Conservation (phyloP, 345 rosid genomes). For the Mallotus nudiflorus region DNA sequence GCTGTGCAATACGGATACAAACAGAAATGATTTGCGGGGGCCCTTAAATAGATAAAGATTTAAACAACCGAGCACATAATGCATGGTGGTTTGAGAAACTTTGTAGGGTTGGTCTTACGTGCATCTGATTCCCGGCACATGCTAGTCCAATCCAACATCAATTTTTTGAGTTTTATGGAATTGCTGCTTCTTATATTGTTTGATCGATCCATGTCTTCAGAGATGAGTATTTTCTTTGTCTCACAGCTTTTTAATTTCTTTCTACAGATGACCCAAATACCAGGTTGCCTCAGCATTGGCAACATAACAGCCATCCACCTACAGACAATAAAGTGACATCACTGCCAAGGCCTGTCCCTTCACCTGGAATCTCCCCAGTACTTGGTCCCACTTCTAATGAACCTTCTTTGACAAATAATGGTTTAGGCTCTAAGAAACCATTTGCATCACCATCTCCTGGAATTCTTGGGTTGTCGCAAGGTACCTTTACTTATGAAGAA, state of each 20-base stretch:
- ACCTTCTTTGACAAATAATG: slow-evolving; percentile 22
- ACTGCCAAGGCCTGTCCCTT: slow-evolving; percentile 37
- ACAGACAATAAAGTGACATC: slow-evolving; percentile 14
- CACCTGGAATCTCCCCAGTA: slow-evolving; percentile 25
- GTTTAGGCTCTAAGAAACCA: slow-evolving; percentile 19
- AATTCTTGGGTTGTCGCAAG: slow-evolving; percentile 12
- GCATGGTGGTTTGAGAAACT: no score
- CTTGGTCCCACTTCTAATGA: slow-evolving; percentile 12
- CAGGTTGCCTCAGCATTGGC: slow-evolving; percentile 33
- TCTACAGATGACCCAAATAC: no score
- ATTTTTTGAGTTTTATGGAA: neutral
- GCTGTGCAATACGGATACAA: no score
- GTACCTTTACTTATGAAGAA: slow-evolving; percentile 24
- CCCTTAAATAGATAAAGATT: no score
- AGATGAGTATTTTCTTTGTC: neutral
- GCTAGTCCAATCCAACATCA: neutral
- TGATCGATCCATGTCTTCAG: neutral
- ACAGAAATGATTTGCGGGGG: no score
- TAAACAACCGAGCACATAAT: no score
- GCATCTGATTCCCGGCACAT: neutral
- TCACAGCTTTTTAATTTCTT: neutral
- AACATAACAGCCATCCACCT: slow-evolving; percentile 32
- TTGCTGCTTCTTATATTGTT: neutral
- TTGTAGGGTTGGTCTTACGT: neutral
- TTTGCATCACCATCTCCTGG: slow-evolving; percentile 3